phyloP scores from a whole-genome alignment of 441 rosid species.

The Eutrema salsugineum region DNA sequence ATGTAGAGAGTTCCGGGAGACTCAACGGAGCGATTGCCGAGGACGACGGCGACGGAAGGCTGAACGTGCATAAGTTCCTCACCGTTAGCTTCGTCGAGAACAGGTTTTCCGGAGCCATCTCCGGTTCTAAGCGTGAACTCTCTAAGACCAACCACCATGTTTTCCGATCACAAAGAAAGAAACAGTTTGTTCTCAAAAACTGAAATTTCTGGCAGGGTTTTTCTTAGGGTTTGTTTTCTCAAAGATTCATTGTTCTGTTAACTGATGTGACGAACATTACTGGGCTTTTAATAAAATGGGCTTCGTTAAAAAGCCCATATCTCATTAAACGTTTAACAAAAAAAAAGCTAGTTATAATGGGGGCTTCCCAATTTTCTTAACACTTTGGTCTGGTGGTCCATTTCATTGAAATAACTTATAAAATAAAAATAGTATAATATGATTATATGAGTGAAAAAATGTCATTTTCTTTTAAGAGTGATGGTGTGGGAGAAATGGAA shows the following conservation, averaged over 20 bases:
- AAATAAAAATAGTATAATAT: too few relatives aligned
- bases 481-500: neutral
- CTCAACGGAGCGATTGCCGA: constrained; percentile 59
- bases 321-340: too few relatives aligned
- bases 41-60: constrained; percentile 62
- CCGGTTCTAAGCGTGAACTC: constrained; percentile 50
- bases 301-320: neutral
- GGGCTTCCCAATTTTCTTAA: too few relatives aligned
- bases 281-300: neutral
- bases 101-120: constrained; percentile 58
- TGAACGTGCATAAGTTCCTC: constrained; percentile 78
- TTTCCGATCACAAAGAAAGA: constrained; percentile 10
- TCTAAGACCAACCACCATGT: constrained; percentile 66
- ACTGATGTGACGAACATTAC: constrained; percentile 4
- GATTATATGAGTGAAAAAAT: neutral
- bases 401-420: too few relatives aligned
- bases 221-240: constrained; percentile 29
- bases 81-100: constrained; percentile 53
- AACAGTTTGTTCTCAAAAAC: neutral
- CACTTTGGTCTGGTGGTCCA: too few relatives aligned
- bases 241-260: neutral
- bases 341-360: too few relatives aligned
- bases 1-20: constrained; percentile 83
- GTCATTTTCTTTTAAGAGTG: neutral
- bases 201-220: neutral